Evolutionary conservation across 441 rosid species (phyloP).

Genomic region (Mallotus repandus): DNA sequence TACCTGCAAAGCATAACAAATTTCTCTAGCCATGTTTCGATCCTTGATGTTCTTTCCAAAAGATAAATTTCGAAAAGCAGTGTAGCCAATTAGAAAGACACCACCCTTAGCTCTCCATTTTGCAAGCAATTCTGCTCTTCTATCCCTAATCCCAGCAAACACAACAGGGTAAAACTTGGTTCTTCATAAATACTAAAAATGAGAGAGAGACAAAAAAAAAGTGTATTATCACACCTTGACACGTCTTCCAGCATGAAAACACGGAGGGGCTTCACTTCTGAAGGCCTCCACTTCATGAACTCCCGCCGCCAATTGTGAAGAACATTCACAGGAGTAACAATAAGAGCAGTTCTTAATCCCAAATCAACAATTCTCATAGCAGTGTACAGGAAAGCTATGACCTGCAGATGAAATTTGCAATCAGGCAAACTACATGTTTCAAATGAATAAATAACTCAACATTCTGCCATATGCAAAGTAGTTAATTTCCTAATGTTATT

Average conservation of each 20-base stretch:
- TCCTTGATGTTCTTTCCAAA: constrained; percentile 90
- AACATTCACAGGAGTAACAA: constrained; percentile 98
- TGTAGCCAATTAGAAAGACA: constrained; percentile 83
- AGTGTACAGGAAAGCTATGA: constrained; percentile 94
- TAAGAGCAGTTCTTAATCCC: constrained; percentile 89
- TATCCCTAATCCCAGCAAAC: constrained; percentile 54
- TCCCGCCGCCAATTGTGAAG: constrained; percentile 98
- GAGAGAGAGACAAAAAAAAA: neutral
- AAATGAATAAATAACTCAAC: constrained; percentile 10
- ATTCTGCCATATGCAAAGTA: neutral
- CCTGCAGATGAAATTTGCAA: constrained; percentile 49
- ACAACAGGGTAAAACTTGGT: constrained; percentile 2
- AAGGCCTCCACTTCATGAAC: constrained; percentile 94
- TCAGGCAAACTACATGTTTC: constrained; percentile 27
- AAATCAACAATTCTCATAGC: constrained; percentile 94
- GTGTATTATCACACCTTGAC: constrained; percentile 55
- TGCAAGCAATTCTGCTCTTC: constrained; percentile 71
- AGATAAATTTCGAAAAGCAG: constrained; percentile 90
- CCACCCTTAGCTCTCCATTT: constrained; percentile 99
- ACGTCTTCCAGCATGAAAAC: constrained; percentile 97
- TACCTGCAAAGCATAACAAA: constrained; percentile 88
- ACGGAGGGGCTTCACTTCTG: constrained; percentile 86
- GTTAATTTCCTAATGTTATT: neutral
- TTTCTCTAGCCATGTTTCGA: constrained; percentile 62
- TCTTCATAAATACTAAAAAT: neutral